These are phyloP conservation scores for Guadua angustifolia DNA, from an alignment of 176 grass and related monocot species.

Conservation along the genomic window DNA sequence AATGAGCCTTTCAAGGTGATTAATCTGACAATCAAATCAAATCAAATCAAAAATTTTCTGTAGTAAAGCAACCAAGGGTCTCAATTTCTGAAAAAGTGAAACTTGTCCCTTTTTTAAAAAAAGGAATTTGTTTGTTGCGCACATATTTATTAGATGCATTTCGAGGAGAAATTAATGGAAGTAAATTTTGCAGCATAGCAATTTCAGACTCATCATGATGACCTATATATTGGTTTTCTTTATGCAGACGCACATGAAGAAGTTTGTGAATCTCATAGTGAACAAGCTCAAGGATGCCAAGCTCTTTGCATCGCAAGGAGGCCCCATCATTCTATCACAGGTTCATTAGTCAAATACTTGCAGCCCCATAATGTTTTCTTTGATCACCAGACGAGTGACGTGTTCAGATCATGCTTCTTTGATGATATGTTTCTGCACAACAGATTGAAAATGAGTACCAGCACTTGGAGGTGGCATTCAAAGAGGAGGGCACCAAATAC, in stretches of 20 bases:
- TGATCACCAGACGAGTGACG: background rate
- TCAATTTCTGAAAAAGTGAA: background rate
- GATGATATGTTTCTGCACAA: background rate
- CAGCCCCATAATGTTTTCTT: background rate
- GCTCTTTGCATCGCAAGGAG: slow-evolving; percentile 80
- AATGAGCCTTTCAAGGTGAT: slow-evolving; percentile 87
- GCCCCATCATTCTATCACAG: slow-evolving; percentile 90
- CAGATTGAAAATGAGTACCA: slow-evolving; percentile 97
- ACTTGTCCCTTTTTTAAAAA: too few relatives aligned
- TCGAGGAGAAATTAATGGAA: background rate
- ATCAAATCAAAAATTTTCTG: too few relatives aligned
- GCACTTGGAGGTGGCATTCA: slow-evolving; percentile 57
- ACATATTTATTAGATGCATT: background rate
- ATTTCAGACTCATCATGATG: background rate
- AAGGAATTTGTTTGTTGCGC: background rate
- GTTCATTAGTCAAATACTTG: slow-evolving; percentile 28
- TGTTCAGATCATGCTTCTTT: background rate
- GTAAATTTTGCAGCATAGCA: background rate
- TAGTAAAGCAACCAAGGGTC: too few relatives aligned
- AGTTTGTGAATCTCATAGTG: slow-evolving; percentile 62
- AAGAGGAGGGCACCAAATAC: slow-evolving; percentile 65
- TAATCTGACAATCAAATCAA: too few relatives aligned
- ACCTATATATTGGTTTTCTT: background rate
- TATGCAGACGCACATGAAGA: slow-evolving; percentile 68
- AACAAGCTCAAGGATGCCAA: slow-evolving; percentile 76